Evolutionary conservation across 768 basidiomycete genomes (phyloP).

Genomic region (Lactarius evosmus): DNA sequence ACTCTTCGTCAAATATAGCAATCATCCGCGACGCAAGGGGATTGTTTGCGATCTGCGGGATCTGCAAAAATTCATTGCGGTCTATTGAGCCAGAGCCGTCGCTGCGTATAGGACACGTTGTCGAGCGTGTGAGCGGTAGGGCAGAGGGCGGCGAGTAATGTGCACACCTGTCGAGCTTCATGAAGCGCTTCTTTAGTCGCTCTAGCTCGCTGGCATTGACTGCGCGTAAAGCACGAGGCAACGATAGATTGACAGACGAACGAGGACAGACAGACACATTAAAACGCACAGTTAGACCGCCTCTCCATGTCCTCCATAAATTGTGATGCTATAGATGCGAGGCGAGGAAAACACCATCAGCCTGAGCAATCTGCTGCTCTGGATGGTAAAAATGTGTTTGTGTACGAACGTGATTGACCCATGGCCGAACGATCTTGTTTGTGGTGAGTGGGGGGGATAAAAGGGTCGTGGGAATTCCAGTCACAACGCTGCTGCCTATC

Average conservation of each 20-base stretch:
- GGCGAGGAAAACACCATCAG: background rate
- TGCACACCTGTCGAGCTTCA: slow-evolving; percentile 92
- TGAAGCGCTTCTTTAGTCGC: slow-evolving; percentile 96
- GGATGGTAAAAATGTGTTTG: background rate
- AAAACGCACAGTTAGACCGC: slow-evolving; percentile 89
- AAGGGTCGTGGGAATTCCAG: background rate
- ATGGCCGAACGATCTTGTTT: slow-evolving; percentile 39
- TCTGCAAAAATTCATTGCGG: slow-evolving; percentile 97
- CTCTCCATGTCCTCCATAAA: slow-evolving; percentile 98
- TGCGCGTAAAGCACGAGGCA: slow-evolving; percentile 34
- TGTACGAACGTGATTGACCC: slow-evolving; percentile 79
- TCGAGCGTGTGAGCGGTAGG: background rate
- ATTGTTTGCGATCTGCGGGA: slow-evolving; percentile 98
- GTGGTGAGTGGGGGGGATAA: slow-evolving; percentile 3
- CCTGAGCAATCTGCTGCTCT: slow-evolving; percentile 7
- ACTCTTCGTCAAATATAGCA: slow-evolving; percentile 99
- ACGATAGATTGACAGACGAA: background rate
- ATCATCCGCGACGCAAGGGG: slow-evolving; percentile 97
- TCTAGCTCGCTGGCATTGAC: slow-evolving; percentile 95
- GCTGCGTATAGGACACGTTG: slow-evolving; percentile 39
- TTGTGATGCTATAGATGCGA: slow-evolving; percentile 61
- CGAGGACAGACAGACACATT: background rate
- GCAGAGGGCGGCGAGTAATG: background rate
- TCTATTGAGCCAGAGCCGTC: slow-evolving; percentile 98
- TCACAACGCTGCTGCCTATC: background rate